phyloP scores from a whole-genome alignment of 2,329 filamentous ascomycete genomes.

The Calonectria hawksworthii region DNA sequence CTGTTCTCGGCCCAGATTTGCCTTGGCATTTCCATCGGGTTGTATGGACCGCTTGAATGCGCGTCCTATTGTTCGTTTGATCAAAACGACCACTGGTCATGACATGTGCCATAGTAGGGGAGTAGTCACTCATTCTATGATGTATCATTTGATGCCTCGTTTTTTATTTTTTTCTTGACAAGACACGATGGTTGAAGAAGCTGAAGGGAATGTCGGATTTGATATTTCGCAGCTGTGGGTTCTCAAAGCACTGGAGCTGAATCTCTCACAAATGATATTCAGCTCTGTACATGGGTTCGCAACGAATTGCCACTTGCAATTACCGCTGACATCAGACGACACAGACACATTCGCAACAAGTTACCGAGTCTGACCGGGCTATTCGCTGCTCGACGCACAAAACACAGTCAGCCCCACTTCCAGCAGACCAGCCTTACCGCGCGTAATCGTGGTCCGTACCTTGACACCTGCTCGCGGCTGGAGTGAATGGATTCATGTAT shows the following conservation, averaged over 20 bases:
- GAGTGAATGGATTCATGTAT: background rate
- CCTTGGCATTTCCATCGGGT: background rate
- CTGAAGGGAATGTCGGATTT: background rate
- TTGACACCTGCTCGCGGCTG: background rate
- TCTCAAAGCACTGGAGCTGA: background rate
- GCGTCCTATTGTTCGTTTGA: too few species aligned
- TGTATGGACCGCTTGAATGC: background rate
- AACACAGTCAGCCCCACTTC: background rate
- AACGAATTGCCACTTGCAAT: background rate
- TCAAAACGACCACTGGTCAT: background rate
- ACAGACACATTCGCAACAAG: background rate
- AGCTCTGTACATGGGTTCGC: background rate
- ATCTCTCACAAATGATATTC: background rate
- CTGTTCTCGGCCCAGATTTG: background rate
- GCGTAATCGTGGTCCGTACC: background rate
- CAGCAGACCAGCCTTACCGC: background rate
- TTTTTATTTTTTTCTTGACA: background rate
- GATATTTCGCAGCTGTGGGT: background rate
- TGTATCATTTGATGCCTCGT: background rate
- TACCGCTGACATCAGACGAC: conserved; percentile 10
- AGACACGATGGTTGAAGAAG: background rate
- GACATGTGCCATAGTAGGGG: background rate
- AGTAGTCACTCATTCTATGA: background rate
- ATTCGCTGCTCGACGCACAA: background rate
- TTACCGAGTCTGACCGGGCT: background rate